A percentile compares a stretch with the other conserved stretches of the same genome.
Conservation (phyloP, 2,329 filamentous ascomycete genomes). For the Cucurbitaria berberidis region DNA sequence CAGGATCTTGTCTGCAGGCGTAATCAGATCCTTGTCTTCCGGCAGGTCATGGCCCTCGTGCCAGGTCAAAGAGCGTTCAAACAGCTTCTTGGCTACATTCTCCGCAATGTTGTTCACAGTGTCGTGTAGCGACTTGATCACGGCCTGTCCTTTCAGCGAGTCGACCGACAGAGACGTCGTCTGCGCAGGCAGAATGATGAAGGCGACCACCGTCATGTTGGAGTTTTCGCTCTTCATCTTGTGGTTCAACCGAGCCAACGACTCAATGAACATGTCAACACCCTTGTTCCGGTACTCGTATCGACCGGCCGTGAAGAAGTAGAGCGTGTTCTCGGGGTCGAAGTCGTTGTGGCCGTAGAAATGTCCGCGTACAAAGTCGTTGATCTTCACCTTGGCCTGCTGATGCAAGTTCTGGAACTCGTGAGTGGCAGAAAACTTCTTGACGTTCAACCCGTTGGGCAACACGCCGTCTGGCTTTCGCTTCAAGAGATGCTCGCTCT, state of each 20-base stretch:
- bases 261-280: constrained; percentile 99
- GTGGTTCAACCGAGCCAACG: constrained; percentile 91
- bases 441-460: constrained; percentile 96
- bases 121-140: constrained; percentile 94
- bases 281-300: constrained; percentile 99
- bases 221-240: constrained; percentile 83
- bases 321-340: constrained; percentile 93
- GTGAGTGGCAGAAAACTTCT: constrained; percentile 97
- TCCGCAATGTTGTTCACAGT: constrained; percentile 92
- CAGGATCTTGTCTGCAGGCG: constrained; percentile 88
- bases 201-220: constrained; percentile 93
- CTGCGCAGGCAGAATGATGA: constrained; percentile 98
- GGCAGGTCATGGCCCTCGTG: constrained; percentile 92
- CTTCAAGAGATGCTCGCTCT: constrained; percentile 96
- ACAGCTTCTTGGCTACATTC: constrained; percentile 90
- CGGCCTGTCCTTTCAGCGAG: constrained; percentile 93
- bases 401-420: constrained; percentile 99
- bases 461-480: constrained; percentile 96
- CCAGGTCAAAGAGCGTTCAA: constrained; percentile 93
- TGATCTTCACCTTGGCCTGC: constrained; percentile 95
- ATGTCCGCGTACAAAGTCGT: constrained; percentile 96
- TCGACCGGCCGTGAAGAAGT: constrained; percentile 95
- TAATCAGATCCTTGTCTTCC: constrained; percentile 95
- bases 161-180: constrained; percentile 95
- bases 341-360: constrained; percentile 99